Percentiles rank a stretch among this genome's conserved stretches.
These are phyloP conservation scores for Microdochium nivale DNA, from an alignment of 2,329 filamentous ascomycete species.

Conservation along the genomic window DNA sequence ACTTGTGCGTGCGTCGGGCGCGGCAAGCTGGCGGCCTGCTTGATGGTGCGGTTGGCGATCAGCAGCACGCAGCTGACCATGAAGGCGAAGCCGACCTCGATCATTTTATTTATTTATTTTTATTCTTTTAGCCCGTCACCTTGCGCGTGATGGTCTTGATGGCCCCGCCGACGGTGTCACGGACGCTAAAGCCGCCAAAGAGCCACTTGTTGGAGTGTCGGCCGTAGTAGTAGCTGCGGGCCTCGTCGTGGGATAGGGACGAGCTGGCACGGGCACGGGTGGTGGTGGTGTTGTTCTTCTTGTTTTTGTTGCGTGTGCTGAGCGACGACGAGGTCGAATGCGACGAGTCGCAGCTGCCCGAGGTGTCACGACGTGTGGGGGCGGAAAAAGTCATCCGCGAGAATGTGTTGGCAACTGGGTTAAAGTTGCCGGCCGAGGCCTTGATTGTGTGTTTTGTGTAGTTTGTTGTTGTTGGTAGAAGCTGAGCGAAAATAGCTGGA, in stretches of 20 bases:
- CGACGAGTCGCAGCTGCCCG: background rate
- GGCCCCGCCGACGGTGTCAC: background rate
- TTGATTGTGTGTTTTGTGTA: background rate
- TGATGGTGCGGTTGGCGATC: background rate
- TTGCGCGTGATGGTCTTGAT: background rate
- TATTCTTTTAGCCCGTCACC: background rate
- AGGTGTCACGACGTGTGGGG: background rate
- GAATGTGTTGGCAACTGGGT: background rate
- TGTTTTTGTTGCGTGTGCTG: background rate
- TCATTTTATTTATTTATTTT: too few relatives aligned
- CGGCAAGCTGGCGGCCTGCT: background rate
- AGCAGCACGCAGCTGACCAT: background rate
- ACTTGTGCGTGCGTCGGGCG: background rate
- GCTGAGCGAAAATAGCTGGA: background rate
- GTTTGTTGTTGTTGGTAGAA: background rate
- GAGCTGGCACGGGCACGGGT: background rate
- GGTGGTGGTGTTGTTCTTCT: background rate
- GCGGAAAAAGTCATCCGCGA: background rate
- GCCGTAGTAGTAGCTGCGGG: background rate
- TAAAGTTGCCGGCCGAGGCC: background rate
- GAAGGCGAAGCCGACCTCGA: background rate
- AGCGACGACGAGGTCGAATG: background rate
- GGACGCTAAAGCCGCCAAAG: background rate
- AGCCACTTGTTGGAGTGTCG: background rate
- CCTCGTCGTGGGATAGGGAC: background rate